Base-by-base conservation (phyloP, 129 eudicot genomes). In the Lactuca saligna region DNA sequence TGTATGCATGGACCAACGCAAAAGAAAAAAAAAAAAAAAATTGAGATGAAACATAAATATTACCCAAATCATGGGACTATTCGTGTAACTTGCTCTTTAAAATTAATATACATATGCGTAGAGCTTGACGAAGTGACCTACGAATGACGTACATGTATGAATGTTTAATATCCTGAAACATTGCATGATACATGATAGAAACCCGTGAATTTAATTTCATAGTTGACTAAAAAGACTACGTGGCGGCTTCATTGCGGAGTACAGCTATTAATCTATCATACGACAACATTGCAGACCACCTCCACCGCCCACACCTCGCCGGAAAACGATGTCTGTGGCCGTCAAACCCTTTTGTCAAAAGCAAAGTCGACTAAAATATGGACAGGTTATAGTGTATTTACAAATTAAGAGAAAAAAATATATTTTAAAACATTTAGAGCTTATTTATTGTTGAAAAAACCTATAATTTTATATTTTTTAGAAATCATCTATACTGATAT, bases 271-370 rank as follows among this genome's bases (percentile, higher is more conserved):
- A 66, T 44, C 37, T 20, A 64, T 64, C 49, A 42, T 42, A 20
- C 33, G 7, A 67, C 50, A 67, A 58, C 66, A 69, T 69, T 69
- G 55, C 39, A 51, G 64, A 55, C 73, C 55, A 42, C 58, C 58
- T 58, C 75, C 75, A 70, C 75, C 75, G 75, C 66, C 75, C 75
- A 58, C 57, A 57, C 13, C 13, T 34, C 7, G 75, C 37, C 35
- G 66, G 75, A 70, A 10, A 70, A 70, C 75, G 75, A 70, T 59
- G 58, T 70, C 4, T 42, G 66, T 46, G 65, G 8, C 66, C 39
- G 31, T 8, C 12, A 37, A 5, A 12, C 38, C 29, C 11, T 68
- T 7, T 13, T 34, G 61, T 53, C 17, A 54, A 32, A 35, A 34
- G 38, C 5, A 46, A 25, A 25, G 29, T 25, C 29, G 29, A 25